Percentiles rank a stretch among this genome's conserved stretches.
Conservation (phyloP, 2,329 filamentous ascomycete genomes). For the Diaporthe sp. region DNA sequence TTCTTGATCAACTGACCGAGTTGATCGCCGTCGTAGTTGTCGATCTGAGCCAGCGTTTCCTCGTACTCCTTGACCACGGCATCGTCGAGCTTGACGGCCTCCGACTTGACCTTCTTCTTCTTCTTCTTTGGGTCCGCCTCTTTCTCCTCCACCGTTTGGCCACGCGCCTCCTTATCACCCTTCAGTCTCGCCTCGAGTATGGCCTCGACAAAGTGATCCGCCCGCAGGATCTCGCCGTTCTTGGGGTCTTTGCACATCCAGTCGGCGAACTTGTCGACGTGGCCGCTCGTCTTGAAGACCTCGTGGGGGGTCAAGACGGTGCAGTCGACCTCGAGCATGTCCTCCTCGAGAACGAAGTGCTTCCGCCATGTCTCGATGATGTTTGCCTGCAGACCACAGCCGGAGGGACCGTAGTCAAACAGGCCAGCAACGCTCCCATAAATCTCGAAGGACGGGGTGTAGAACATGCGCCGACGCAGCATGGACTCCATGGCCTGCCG, state of each 20-base stretch:
- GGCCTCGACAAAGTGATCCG: constrained; percentile 96
- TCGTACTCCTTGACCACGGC: constrained; percentile 90
- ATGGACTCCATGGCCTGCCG: constrained; percentile 85
- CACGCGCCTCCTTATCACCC: constrained; percentile 92
- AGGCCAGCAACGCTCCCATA: constrained; percentile 91
- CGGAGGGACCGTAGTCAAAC: constrained; percentile 93
- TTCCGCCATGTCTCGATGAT: constrained; percentile 92
- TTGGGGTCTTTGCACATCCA: constrained; percentile 99
- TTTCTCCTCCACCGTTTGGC: constrained; percentile 82
- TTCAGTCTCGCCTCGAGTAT: constrained; percentile 89
- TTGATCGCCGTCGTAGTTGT: constrained; percentile 92
- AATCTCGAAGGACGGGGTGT: constrained; percentile 95
- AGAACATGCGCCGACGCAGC: constrained; percentile 90
- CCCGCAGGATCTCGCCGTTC: constrained; percentile 95
- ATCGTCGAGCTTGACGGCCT: constrained; percentile 89
- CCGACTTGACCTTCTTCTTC: constrained; percentile 82
- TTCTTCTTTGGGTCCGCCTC: constrained; percentile 83
- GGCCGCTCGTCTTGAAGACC: constrained; percentile 94
- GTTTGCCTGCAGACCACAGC: constrained; percentile 87
- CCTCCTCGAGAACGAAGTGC: constrained; percentile 92
- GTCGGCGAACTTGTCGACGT: constrained; percentile 98
- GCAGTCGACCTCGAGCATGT: constrained; percentile 96
- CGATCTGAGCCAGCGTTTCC: constrained; percentile 90
- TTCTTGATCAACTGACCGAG: constrained; percentile 91
- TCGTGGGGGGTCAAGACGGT: constrained; percentile 93